Conservation (phyloP, 2,329 filamentous ascomycete genomes). For the Aspergillus versicolor region DNA sequence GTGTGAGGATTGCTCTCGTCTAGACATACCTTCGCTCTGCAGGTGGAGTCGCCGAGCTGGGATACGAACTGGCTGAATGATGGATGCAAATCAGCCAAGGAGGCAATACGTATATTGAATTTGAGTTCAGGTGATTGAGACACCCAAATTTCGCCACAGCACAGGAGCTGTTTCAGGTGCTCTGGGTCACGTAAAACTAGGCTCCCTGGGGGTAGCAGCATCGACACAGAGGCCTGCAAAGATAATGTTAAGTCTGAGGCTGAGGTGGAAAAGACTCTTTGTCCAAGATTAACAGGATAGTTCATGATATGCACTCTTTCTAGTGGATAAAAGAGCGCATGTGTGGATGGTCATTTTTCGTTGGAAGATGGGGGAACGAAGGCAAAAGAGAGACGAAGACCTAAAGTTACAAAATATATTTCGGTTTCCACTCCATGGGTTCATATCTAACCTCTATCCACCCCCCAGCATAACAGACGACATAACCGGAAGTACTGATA, state of each 20-base stretch:
- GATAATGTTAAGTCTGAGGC: slow-evolving; percentile 20
- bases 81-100: slow-evolving; percentile 3
- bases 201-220: slow-evolving; percentile 5
- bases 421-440: neutral
- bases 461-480: no score
- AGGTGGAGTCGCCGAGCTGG: slow-evolving; percentile 23
- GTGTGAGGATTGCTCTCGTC: neutral
- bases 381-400: neutral
- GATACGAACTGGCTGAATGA: slow-evolving; percentile 14
- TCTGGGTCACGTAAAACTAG: neutral
- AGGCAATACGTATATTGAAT: slow-evolving; percentile 25
- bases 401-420: neutral
- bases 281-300: slow-evolving; percentile 23
- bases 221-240: slow-evolving; percentile 20
- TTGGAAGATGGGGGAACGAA: neutral
- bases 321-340: neutral
- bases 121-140: slow-evolving; percentile 27
- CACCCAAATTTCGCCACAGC: slow-evolving; percentile 26
- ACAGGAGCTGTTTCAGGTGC: slow-evolving; percentile 7
- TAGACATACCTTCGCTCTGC: slow-evolving; percentile 24
- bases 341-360: neutral
- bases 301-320: slow-evolving; percentile 19
- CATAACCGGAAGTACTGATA: no score
- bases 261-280: slow-evolving; percentile 10
- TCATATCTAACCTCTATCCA: no score